Evolutionary conservation across 2,329 filamentous ascomycete genomes (phyloP), one percentile per base, ranked within the genome.

Genomic region (Fusarium chaquense): DNA sequence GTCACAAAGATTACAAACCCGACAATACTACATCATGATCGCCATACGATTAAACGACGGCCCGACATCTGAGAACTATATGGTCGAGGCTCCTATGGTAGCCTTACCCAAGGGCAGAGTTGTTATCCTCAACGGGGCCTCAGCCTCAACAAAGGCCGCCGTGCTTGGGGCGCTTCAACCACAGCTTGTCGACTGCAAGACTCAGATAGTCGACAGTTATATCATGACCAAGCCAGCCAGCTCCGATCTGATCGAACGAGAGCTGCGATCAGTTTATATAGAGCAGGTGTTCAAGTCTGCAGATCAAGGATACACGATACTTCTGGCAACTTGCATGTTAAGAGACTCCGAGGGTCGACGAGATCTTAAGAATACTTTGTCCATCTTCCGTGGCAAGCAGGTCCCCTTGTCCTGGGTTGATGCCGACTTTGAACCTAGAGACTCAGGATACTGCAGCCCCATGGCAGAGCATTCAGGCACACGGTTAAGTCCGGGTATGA

Each of bases 371-470:
- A 54, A 59, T 24, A 49, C 52, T 18, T 35, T 70, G 12, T 36
- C n/a, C 11, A 53, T 45, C 6, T 26, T 56, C 26, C 41, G 46
- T 6, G 43, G 46, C n/a, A 65, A 51, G 6, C 20, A 54, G 16
- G 53, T 65, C 6, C 16, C 55, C 16, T 33, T 69, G 38, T n/a
- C 45, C 26, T 69, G 55, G 66, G 38, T 69, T 35, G 69, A 69
- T 15, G 24, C 56, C 30, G 12, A 35, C 15, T 40, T 43, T 30
- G 47, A 65, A 49, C 24, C 44, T 13, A 20, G 44, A 13, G 26
- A 32, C 16, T 46, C 44, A 5, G 18, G 11, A 46, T 9, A 32
- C 28, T 10, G 28, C 8, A 46, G 26, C 7, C n/a, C 12, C 9
- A 5, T 3, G 5, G 7, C n/a, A 32, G n/a, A 13, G 20, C 18